Evolutionary conservation across 2,329 filamentous ascomycete genomes (phyloP).

Genomic region (Colletotrichum cereale): DNA sequence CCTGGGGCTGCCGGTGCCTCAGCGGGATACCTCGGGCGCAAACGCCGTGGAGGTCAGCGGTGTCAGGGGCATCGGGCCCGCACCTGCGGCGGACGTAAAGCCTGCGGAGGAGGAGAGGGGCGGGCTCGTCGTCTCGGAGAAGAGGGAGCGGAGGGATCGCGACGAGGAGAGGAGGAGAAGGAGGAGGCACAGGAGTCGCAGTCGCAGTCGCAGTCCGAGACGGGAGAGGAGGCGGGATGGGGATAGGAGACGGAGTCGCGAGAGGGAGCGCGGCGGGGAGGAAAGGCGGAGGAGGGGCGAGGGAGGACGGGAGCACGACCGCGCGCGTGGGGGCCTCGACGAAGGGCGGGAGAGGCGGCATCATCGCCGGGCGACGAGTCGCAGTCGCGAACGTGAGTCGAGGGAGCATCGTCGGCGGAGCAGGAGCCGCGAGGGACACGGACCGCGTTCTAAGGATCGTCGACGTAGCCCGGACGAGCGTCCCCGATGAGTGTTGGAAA

Average conservation of each 20-base stretch:
- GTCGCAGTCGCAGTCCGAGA: constrained; percentile 49
- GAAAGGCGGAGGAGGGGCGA: constrained; percentile 26
- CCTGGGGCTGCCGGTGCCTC: constrained; percentile 80
- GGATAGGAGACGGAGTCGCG: constrained; percentile 41
- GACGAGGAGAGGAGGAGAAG: constrained; percentile 47
- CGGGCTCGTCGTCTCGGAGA: constrained; percentile 41
- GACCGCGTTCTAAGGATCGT: constrained; percentile 23
- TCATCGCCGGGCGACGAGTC: constrained; percentile 21
- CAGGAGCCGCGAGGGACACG: constrained; percentile 30
- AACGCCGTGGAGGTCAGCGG: constrained; percentile 77
- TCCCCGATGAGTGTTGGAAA: not conserved
- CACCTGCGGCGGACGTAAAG: constrained; percentile 41
- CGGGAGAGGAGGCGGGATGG: constrained; percentile 46
- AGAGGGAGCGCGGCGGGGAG: constrained; percentile 26
- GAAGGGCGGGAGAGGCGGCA: constrained; percentile 35
- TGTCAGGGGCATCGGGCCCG: constrained; percentile 51
- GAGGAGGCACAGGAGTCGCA: constrained; percentile 53
- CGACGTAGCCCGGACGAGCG: constrained; percentile 33
- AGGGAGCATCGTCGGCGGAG: constrained; percentile 36
- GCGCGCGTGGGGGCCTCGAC: constrained; percentile 21
- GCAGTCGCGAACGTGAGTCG: constrained; percentile 25
- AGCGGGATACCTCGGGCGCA: constrained; percentile 68
- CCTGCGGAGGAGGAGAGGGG: constrained; percentile 42
- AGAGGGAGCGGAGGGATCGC: constrained; percentile 45
- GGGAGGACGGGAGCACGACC: constrained; percentile 12